Conservation (phyloP, 2,329 filamentous ascomycete species). For the Keithomyces neogunnii region DNA sequence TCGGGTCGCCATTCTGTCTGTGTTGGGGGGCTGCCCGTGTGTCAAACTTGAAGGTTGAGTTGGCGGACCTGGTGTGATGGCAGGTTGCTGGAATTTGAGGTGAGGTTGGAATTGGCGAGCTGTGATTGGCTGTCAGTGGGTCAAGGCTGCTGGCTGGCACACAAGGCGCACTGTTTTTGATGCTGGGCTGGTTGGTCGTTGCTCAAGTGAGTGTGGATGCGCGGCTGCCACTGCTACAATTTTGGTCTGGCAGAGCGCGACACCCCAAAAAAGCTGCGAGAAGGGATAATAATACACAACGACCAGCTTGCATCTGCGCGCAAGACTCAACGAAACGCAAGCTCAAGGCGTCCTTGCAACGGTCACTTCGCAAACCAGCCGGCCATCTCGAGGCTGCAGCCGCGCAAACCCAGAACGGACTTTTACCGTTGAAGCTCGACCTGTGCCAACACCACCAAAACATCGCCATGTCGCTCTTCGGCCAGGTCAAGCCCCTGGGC, state of each 20-base stretch:
- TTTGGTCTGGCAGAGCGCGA: slow-evolving; percentile 5
- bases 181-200: too few species aligned
- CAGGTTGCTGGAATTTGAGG: slow-evolving; percentile 16
- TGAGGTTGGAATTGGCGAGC: slow-evolving; percentile 30
- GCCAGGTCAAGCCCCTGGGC: slow-evolving; percentile 26
- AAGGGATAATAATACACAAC: not conserved
- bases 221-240: not conserved
- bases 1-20: slow-evolving; percentile 32
- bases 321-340: not conserved
- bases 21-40: slow-evolving; percentile 18
- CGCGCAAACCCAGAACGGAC: slow-evolving; percentile 1
- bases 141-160: slow-evolving; percentile 18
- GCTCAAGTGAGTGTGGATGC: not conserved
- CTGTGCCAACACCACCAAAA: not conserved
- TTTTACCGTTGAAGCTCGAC: slow-evolving; percentile 2
- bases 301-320: not conserved
- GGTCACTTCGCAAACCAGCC: not conserved
- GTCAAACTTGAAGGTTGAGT: slow-evolving; percentile 17
- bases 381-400: not conserved
- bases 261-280: slow-evolving; percentile 2
- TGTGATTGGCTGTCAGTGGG: slow-evolving; percentile 25
- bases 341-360: not conserved
- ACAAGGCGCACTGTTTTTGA: slow-evolving; percentile 16
- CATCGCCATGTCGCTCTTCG: slow-evolving; percentile 29
- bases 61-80: slow-evolving; percentile 13